phyloP scores from a whole-genome alignment of 345 rosid genomes.

The Moringa oleifera region DNA sequence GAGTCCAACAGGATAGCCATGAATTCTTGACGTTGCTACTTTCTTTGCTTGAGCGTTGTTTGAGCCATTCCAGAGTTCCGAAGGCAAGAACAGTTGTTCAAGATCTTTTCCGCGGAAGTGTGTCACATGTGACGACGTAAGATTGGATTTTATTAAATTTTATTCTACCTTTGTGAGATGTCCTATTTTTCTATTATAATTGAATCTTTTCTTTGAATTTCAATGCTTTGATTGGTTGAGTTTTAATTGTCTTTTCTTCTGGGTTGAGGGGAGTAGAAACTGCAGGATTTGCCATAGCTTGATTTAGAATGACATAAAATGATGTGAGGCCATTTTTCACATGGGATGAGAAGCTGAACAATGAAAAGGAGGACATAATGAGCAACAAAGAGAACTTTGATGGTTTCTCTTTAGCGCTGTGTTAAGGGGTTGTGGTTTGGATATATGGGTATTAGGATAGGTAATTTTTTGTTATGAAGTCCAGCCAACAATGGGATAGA shows the following conservation, averaged over 20 bases:
- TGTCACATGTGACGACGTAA: conserved; percentile 97
- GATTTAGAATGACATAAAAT: too few species aligned
- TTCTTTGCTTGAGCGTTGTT: conserved; percentile 88
- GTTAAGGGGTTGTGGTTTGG: too few species aligned
- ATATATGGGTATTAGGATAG: too few species aligned
- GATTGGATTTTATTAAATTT: conserved; percentile 17
- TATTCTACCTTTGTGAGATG: not conserved
- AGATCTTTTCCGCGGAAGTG: conserved; percentile 96
- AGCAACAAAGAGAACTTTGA: too few species aligned
- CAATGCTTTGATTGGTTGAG: not conserved
- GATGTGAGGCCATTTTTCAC: too few species aligned
- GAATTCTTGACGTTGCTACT: conserved; percentile 90
- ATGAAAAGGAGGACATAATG: too few species aligned
- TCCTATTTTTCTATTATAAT: not conserved
- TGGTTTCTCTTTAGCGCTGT: too few species aligned
- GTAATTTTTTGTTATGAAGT: too few species aligned
- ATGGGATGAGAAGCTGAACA: too few species aligned
- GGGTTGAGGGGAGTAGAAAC: not conserved
- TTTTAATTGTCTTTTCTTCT: not conserved
- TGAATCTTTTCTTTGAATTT: not conserved
- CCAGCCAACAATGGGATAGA: too few species aligned
- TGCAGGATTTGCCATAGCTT: not conserved
- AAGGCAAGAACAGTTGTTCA: conserved; percentile 77
- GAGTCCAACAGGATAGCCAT: conserved; percentile 94
- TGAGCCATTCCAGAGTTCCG: conserved; percentile 52